phyloP scores from a whole-genome alignment of 2,329 filamentous ascomycete species.

The Trichoderma sp. region DNA sequence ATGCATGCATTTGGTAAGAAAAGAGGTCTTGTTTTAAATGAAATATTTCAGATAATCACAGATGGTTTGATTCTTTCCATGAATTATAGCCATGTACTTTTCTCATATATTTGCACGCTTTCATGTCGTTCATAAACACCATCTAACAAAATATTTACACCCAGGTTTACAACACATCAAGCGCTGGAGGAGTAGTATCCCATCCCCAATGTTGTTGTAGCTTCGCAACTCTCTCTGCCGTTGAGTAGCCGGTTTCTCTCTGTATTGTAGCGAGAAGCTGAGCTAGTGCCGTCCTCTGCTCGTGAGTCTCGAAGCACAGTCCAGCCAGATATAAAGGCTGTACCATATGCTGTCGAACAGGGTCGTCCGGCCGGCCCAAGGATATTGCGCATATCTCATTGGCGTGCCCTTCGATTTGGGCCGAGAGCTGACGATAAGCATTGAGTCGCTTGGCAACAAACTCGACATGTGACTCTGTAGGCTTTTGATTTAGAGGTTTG shows the following conservation, averaged over 20 bases:
- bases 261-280: constrained; percentile 21
- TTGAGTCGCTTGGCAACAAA: constrained; percentile 19
- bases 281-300: constrained; percentile 21
- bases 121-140: neutral
- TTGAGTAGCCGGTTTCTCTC: constrained; percentile 22
- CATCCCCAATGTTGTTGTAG: constrained; percentile 18
- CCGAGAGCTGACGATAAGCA: constrained; percentile 21
- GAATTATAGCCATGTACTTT: neutral
- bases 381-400: constrained; percentile 25
- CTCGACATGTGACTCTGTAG: neutral
- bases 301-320: constrained; percentile 24
- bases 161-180: neutral
- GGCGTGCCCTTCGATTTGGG: constrained; percentile 24
- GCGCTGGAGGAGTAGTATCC: constrained; percentile 3
- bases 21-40: neutral
- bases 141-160: neutral
- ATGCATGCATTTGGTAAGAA: neutral
- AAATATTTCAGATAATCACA: neutral
- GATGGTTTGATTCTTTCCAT: neutral
- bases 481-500: constrained; percentile 17
- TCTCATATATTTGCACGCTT: neutral
- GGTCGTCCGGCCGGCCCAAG: constrained; percentile 19
- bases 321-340: constrained; percentile 25
- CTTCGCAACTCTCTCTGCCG: constrained; percentile 15
- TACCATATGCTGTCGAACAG: constrained; percentile 23